Evolutionary conservation across 2,329 filamentous ascomycete genomes (phyloP).

Genomic region (Penicillium sp.): DNA sequence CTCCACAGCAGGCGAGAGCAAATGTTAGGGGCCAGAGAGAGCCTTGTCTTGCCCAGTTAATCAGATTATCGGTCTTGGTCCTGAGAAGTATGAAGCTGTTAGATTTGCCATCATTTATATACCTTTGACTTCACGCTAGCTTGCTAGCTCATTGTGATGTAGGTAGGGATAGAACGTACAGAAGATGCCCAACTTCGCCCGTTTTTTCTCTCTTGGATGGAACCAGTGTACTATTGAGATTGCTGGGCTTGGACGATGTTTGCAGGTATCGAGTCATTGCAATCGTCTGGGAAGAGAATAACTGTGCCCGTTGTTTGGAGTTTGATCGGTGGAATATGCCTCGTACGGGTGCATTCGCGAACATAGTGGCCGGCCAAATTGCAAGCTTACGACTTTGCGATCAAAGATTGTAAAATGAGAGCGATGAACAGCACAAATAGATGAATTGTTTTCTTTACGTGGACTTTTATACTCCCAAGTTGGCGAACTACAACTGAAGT

Average conservation of each 20-base stretch:
- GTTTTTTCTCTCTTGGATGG: constrained; percentile 1
- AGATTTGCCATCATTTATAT: neutral
- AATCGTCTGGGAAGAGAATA: neutral
- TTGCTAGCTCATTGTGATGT: too few species aligned
- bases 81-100: constrained; percentile 42
- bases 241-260: neutral
- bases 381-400: too few species aligned
- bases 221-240: neutral
- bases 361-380: neutral
- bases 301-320: neutral
- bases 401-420: too few species aligned
- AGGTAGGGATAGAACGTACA: constrained; percentile 11
- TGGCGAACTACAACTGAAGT: neutral
- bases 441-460: neutral
- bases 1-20: constrained; percentile 79
- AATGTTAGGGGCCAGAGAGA: constrained; percentile 89
- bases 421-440: too few species aligned
- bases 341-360: neutral
- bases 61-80: constrained; percentile 71
- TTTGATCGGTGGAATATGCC: neutral
- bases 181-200: constrained; percentile 7
- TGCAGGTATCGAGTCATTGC: neutral
- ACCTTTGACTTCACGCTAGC: neutral
- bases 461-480: neutral
- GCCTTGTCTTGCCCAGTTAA: constrained; percentile 80